Evolutionary conservation across 176 grass and related monocot genomes (phyloP).

Genomic region (Carex myosuroides): DNA sequence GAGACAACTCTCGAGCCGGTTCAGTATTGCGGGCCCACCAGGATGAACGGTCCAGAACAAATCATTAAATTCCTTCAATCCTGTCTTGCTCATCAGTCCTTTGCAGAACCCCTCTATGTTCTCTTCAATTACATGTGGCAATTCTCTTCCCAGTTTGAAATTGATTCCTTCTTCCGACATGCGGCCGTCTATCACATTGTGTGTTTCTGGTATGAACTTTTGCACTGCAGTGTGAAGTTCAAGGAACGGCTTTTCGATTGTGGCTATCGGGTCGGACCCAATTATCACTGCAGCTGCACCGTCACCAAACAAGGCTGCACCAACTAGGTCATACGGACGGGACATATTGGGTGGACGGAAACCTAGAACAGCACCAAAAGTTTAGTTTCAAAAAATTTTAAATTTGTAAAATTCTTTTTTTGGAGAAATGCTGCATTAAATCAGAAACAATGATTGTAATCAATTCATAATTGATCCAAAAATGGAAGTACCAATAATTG

Average conservation of each 20-base stretch:
- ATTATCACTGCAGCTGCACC: constrained; percentile 69
- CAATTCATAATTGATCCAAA: background rate
- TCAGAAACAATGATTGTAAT: background rate
- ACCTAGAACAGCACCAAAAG: constrained; percentile 33
- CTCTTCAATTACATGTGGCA: constrained; percentile 60
- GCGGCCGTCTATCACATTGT: constrained; percentile 60
- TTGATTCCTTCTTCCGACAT: constrained; percentile 78
- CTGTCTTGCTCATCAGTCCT: constrained; percentile 39
- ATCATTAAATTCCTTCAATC: constrained; percentile 68
- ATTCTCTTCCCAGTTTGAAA: constrained; percentile 71
- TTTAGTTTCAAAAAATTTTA: background rate
- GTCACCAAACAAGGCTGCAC: constrained; percentile 80
- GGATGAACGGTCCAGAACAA: constrained; percentile 82
- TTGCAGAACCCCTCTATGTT: constrained; percentile 71
- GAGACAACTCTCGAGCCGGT: constrained; percentile 55
- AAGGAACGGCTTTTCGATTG: constrained; percentile 51
- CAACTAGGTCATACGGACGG: constrained; percentile 82
- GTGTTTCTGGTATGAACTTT: constrained; percentile 75
- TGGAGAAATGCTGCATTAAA: background rate
- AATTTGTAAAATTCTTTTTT: background rate
- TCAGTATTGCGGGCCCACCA: constrained; percentile 70
- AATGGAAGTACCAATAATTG: constrained; percentile 22
- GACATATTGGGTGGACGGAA: constrained; percentile 65
- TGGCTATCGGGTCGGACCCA: constrained; percentile 48
- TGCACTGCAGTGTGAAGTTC: constrained; percentile 65